These are phyloP conservation scores for Xerocomus spinulosus DNA, from an alignment of 768 basidiomycete genomes.

Conservation along the genomic window DNA sequence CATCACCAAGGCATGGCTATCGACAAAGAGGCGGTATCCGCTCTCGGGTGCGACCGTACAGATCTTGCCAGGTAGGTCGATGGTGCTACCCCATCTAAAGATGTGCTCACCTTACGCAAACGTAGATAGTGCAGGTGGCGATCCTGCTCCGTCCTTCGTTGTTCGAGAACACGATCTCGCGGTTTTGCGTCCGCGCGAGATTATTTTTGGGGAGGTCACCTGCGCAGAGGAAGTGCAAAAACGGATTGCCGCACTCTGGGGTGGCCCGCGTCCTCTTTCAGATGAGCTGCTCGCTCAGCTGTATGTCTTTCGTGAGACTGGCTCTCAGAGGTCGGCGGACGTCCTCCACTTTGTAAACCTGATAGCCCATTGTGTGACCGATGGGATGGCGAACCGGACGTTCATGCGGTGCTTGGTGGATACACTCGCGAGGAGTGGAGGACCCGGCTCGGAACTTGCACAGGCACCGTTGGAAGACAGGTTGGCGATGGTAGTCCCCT, in stretches of 20 bases:
- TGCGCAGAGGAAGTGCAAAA: slow-evolving; percentile 34
- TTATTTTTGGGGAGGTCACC: slow-evolving; percentile 32
- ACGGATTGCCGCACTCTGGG: slow-evolving; percentile 27
- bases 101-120: not conserved
- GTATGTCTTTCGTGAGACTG: not conserved
- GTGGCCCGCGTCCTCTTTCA: slow-evolving; percentile 37
- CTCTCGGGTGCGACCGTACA: not conserved
- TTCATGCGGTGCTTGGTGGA: not conserved
- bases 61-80: not conserved
- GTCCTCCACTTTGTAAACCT: not conserved
- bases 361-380: too few relatives aligned
- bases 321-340: slow-evolving; percentile 13
- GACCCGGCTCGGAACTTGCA: too few relatives aligned
- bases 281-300: slow-evolving; percentile 31
- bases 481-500: slow-evolving; percentile 20
- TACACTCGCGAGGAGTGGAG: not conserved
- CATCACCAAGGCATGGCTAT: not conserved
- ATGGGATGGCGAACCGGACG: not conserved
- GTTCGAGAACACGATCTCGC: slow-evolving; percentile 37
- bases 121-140: too few relatives aligned
- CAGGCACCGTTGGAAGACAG: not conserved
- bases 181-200: slow-evolving; percentile 32
- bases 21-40: not conserved
- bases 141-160: slow-evolving; percentile 29
- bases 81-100: not conserved